Evolutionary conservation across 805 yeast species (phyloP).

Genomic region (Limtongozyma cylindracea): DNA sequence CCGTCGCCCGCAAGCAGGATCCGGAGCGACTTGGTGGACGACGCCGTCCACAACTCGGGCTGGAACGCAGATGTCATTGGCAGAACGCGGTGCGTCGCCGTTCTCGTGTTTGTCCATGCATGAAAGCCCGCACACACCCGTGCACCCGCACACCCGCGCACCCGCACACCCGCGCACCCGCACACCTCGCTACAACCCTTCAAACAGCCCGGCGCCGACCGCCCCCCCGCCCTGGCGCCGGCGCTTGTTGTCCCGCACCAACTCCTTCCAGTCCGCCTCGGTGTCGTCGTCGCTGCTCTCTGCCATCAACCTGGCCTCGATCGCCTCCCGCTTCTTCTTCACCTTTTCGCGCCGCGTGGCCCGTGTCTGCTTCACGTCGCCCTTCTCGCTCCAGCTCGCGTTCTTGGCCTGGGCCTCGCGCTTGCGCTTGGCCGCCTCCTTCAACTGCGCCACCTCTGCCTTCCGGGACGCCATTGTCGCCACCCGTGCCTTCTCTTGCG

Average conservation of each 20-base stretch:
- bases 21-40: constrained; percentile 43
- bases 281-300: constrained; percentile 16
- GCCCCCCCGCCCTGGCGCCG: no score
- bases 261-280: constrained; percentile 74
- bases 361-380: constrained; percentile 33
- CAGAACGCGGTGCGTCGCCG: no score
- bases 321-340: constrained; percentile 38
- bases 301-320: constrained; percentile 23
- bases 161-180: no score
- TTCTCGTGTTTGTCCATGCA: no score
- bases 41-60: constrained; percentile 53
- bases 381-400: constrained; percentile 61
- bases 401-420: constrained; percentile 23
- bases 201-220: no score
- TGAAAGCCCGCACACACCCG: no score
- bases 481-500: constrained; percentile 32
- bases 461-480: constrained; percentile 33
- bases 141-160: no score
- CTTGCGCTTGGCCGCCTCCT: constrained; percentile 14
- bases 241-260: constrained; percentile 42
- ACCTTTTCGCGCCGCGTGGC: constrained; percentile 41
- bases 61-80: constrained; percentile 13
- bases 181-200: no score
- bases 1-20: constrained; percentile 32
- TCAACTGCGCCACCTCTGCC: constrained; percentile 12